Evolutionary conservation across 495 filamentous ascomycete species (phyloP), one percentile per base, ranked within the genome.

Genomic region (Penicillium desertorum): DNA sequence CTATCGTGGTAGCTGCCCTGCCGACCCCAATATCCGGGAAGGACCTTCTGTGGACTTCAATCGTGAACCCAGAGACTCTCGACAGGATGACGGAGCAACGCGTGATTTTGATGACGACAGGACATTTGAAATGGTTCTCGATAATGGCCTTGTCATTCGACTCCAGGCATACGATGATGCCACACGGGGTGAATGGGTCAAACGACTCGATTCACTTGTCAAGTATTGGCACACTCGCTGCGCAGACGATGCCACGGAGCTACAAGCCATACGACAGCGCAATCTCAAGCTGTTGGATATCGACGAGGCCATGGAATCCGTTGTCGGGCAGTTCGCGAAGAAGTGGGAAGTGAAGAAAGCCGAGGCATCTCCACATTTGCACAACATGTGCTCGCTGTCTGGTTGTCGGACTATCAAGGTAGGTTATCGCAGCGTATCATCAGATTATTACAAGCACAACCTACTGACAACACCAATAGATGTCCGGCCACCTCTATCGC

Each of bases 331-430:
- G 61, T 87, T 84, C 62, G 87, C 84, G 0, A 70, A 75, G 44
- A 90, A 90, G 58, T 91, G 88, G 88, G 88, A 91, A 64, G 86
- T 91, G 27, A 83, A 78, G 25, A 77, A 84, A 56, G 81, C 86
- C 2, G 78, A 80, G 54, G 86, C 88, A 20, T 87, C 82, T 4
- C 81, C 86, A 12, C 73, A 83, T 41, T 65, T 90, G 19, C 88
- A 88, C 69, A 86, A 90, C 61, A 80, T 89, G 69, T 91, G 88
- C 67, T 77, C 80, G 10, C 75, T 90, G 17, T 77, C 83, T 12
- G 81, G 79, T 32, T 91, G 88, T 59, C 82, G 88, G 39, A 72
- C 84, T 17, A 86, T 91, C 54, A 81, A 82, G 57, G 80, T 83
- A 72, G 41, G 65, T 48, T 19, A 4, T 10, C 16, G 5, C 22